Evolutionary conservation across 1,139 yeast genomes (phyloP).

Genomic region (Kodamaea fungicola): DNA sequence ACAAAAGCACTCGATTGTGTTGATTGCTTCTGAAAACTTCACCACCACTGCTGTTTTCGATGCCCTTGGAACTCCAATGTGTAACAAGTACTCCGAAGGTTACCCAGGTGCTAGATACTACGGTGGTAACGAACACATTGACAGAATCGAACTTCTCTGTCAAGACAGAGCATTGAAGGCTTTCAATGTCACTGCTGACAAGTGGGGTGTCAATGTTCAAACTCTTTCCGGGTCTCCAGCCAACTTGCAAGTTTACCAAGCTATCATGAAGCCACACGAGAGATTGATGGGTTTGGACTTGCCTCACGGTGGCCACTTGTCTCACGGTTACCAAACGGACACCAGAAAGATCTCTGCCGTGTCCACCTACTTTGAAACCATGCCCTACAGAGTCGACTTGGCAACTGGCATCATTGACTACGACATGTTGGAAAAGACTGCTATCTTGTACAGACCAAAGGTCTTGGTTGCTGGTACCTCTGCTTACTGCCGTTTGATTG

Average conservation of each 20-base stretch:
- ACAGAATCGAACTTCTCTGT: conserved; percentile 86
- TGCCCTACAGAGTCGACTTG: conserved; percentile 95
- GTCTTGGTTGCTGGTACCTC: conserved; percentile 96
- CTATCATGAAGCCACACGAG: conserved; percentile 90
- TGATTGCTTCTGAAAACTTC: conserved; percentile 96
- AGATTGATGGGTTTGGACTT: conserved; percentile 95
- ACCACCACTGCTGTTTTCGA: conserved; percentile 96
- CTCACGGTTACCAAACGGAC: conserved; percentile 97
- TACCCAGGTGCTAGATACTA: conserved; percentile 87
- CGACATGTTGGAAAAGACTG: conserved; percentile 89
- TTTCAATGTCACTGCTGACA: conserved; percentile 70
- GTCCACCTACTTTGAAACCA: conserved; percentile 94
- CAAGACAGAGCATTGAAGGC: conserved; percentile 92
- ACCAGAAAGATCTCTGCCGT: conserved; percentile 93
- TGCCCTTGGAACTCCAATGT: conserved; percentile 96
- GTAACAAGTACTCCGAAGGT: conserved; percentile 84
- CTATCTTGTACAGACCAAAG: conserved; percentile 89
- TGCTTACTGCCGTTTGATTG: conserved; percentile 93
- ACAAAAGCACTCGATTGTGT: conserved; percentile 90
- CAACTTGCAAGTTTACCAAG: conserved; percentile 92
- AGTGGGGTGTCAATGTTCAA: conserved; percentile 99
- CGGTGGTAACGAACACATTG: conserved; percentile 93
- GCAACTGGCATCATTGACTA: conserved; percentile 92
- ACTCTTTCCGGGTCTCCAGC: conserved; percentile 97
- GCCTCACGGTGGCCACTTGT: conserved; percentile 97